Evolutionary conservation across 2,329 filamentous ascomycete genomes (phyloP).

Genomic region (Penicillium paneum): DNA sequence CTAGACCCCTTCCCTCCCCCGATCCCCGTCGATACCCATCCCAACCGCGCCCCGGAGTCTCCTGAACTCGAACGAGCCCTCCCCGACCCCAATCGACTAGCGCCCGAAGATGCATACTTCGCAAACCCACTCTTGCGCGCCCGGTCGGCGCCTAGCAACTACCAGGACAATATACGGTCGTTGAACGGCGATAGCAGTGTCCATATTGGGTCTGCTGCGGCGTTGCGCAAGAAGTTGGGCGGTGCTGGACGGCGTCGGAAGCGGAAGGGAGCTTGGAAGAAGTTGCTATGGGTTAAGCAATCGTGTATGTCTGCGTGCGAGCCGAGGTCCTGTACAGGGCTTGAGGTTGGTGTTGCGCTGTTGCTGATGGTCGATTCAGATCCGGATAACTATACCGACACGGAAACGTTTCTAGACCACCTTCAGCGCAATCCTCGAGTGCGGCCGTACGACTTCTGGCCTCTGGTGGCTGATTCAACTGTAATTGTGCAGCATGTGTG

Average conservation of each 20-base stretch:
- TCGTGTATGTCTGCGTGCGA: conserved; percentile 60
- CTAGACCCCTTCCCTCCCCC: conserved; percentile 42
- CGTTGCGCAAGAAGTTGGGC: conserved; percentile 48
- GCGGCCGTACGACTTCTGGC: conserved; percentile 97
- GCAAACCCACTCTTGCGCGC: conserved; percentile 59
- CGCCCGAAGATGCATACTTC: conserved; percentile 80
- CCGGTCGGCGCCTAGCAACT: conserved; percentile 38
- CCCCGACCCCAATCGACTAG: conserved; percentile 65
- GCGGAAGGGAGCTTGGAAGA: conserved; percentile 80
- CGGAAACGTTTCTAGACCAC: conserved; percentile 92
- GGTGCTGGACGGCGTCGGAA: conserved; percentile 64
- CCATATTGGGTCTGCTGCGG: conserved; percentile 37
- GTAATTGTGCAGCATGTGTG: conserved; percentile 97
- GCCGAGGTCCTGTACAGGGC: background rate
- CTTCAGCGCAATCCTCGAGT: conserved; percentile 91
- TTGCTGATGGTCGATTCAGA: conserved; percentile 50
- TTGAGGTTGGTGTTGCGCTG: background rate
- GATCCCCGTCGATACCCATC: conserved; percentile 47
- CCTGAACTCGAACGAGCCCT: conserved; percentile 40
- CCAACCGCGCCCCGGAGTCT: conserved; percentile 39
- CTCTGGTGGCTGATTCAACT: conserved; percentile 87
- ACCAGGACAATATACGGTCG: conserved; percentile 36
- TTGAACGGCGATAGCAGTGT: conserved; percentile 44
- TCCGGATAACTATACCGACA: conserved; percentile 98
- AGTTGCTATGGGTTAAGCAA: conserved; percentile 96